Percentiles rank a stretch among this genome's conserved stretches.
Evolutionary conservation across 2,329 filamentous ascomycete species (phyloP).

Genomic region (Fusarium devonianum): DNA sequence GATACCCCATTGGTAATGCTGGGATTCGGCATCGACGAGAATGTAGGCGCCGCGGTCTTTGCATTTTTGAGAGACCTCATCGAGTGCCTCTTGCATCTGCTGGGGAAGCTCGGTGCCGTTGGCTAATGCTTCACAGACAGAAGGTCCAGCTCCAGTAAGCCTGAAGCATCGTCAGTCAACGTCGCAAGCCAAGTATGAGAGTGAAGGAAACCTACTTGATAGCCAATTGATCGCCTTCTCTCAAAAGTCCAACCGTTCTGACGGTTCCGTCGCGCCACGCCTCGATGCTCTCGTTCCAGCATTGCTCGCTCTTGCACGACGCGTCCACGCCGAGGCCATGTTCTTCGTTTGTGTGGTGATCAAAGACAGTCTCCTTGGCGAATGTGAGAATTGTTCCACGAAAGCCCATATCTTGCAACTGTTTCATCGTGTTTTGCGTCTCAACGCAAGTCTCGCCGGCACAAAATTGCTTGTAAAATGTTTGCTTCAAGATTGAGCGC

Average conservation of each 20-base stretch:
- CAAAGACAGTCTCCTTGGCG: slow-evolving; percentile 53
- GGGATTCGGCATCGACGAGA: slow-evolving; percentile 56
- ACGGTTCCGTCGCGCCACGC: slow-evolving; percentile 46
- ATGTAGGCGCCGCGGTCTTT: slow-evolving; percentile 51
- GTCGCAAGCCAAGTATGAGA: no score
- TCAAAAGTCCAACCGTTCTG: slow-evolving; percentile 44
- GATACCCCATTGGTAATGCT: slow-evolving; percentile 53
- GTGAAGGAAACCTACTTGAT: slow-evolving; percentile 50
- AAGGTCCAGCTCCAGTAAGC: slow-evolving; percentile 52
- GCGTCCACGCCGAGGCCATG: slow-evolving; percentile 41
- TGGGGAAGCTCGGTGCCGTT: slow-evolving; percentile 46
- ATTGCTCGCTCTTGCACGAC: slow-evolving; percentile 51
- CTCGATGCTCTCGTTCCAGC: slow-evolving; percentile 47
- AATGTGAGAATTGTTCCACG: slow-evolving; percentile 65
- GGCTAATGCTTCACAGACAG: slow-evolving; percentile 49
- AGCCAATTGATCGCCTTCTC: slow-evolving; percentile 47
- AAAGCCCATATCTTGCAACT: slow-evolving; percentile 59
- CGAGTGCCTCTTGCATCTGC: slow-evolving; percentile 52
- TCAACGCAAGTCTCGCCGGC: slow-evolving; percentile 58
- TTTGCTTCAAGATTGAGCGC: slow-evolving; percentile 56
- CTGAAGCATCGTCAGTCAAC: slow-evolving; percentile 29
- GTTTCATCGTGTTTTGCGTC: slow-evolving; percentile 52
- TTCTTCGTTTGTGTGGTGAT: slow-evolving; percentile 44
- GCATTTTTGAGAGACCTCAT: slow-evolving; percentile 50
- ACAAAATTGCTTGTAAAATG: slow-evolving; percentile 64